phyloP scores from a whole-genome alignment of 768 basidiomycete species.

The Gymnopilus dilepis region DNA sequence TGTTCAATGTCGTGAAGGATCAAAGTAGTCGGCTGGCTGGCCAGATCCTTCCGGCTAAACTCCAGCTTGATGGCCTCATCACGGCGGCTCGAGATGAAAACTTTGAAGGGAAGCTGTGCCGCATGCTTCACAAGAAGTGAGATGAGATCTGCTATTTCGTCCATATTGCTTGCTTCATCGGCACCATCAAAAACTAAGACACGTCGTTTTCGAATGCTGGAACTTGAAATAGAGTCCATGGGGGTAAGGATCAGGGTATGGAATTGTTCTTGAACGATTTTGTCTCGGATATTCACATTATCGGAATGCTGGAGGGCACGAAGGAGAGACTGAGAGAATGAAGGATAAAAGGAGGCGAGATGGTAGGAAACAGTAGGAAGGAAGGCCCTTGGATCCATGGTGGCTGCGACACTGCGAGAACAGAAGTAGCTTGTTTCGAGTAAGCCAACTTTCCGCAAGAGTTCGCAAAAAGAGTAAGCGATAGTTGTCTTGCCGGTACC shows the following conservation, averaged over 20 bases:
- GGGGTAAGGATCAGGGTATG: background rate
- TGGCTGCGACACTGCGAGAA: background rate
- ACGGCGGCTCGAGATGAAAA: conserved; percentile 1
- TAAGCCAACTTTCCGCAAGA: conserved; percentile 46
- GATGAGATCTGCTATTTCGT: background rate
- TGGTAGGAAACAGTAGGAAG: conserved; percentile 13
- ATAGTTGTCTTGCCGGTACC: conserved; percentile 33
- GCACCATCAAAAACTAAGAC: conserved; percentile 1
- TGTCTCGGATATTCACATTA: conserved; percentile 3
- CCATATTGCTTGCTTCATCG: background rate
- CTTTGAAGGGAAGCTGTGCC: background rate
- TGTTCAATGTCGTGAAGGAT: background rate
- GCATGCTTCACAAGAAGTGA: background rate
- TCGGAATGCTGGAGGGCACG: background rate
- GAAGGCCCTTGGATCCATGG: conserved; percentile 6
- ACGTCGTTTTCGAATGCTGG: background rate
- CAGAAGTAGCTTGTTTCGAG: conserved; percentile 42
- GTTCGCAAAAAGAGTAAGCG: conserved; percentile 21
- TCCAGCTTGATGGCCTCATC: background rate
- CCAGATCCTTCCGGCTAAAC: background rate
- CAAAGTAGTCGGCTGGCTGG: background rate
- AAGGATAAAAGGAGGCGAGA: conserved; percentile 1
- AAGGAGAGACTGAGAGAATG: background rate
- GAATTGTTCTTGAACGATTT: background rate
- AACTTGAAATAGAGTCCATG: background rate